phyloP scores from a whole-genome alignment of 2,329 filamentous ascomycete species.

The Cordyceps javanica region DNA sequence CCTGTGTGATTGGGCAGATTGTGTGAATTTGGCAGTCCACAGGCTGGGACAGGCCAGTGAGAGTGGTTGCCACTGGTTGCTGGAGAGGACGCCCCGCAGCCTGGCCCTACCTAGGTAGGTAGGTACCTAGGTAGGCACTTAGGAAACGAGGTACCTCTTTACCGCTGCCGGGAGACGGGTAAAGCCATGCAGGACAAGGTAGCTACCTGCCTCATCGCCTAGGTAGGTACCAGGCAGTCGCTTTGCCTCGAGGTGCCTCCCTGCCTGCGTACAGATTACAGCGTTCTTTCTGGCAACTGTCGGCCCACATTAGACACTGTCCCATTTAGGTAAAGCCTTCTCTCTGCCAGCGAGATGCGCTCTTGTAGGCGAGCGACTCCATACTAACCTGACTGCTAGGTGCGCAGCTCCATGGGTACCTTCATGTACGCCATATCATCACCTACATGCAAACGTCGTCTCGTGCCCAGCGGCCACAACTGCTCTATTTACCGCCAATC shows the following conservation, averaged over 20 bases:
- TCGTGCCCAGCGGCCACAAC: not conserved
- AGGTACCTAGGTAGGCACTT: not conserved
- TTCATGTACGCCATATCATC: slow-evolving; percentile 6
- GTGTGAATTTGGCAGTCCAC: not conserved
- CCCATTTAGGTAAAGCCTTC: slow-evolving; percentile 5
- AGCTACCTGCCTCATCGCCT: not conserved
- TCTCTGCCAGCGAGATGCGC: not conserved
- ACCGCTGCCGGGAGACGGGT: not conserved
- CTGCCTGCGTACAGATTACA: too few species aligned
- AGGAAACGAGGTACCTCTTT: not conserved
- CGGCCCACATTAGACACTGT: too few species aligned
- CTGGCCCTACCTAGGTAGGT: not conserved
- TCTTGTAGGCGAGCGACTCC: not conserved
- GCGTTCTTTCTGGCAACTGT: too few species aligned
- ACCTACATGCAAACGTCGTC: slow-evolving; percentile 5
- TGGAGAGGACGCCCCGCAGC: slow-evolving; percentile 3
- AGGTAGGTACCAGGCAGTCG: too few species aligned
- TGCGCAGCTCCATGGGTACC: slow-evolving; percentile 3
- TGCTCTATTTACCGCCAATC: not conserved
- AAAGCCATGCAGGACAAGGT: not conserved
- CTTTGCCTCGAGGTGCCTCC: too few species aligned
- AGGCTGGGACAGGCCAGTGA: not conserved
- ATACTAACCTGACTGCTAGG: slow-evolving; percentile 2
- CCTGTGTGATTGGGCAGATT: slow-evolving; percentile 29
- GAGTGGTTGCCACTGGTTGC: too few species aligned